A percentile compares a stretch with the other conserved stretches of the same genome.
Evolutionary conservation across 768 basidiomycete genomes (phyloP).

Genomic region (Mrakia gelida): DNA sequence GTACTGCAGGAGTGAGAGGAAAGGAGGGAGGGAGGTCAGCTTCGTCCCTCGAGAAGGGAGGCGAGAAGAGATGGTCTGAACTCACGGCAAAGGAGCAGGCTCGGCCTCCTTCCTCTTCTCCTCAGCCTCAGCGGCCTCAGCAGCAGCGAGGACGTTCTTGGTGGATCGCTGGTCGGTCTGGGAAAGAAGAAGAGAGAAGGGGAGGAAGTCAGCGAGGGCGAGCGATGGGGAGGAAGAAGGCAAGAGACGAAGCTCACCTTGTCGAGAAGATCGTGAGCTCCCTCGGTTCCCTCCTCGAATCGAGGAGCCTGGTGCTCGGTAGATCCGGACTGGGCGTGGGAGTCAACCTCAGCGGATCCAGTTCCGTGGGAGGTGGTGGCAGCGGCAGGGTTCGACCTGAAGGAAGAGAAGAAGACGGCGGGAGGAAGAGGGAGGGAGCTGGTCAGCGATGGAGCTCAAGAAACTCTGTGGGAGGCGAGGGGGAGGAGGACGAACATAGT

Average conservation of each 20-base stretch:
- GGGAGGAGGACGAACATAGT: no score
- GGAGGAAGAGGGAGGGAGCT: neutral
- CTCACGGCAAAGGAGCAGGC: slow-evolving; percentile 22
- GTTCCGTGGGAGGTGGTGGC: slow-evolving; percentile 19
- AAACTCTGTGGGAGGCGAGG: no score
- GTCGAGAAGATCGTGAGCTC: slow-evolving; percentile 25
- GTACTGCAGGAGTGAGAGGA: slow-evolving; percentile 1
- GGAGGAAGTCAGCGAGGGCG: neutral
- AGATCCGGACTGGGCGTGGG: neutral
- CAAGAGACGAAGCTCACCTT: neutral
- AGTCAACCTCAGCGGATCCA: slow-evolving; percentile 5
- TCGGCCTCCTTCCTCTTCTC: slow-evolving; percentile 15
- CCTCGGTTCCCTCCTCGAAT: slow-evolving; percentile 26
- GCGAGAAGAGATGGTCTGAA: neutral
- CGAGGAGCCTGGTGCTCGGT: neutral
- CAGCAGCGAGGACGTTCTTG: slow-evolving; percentile 25
- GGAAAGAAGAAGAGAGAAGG: neutral
- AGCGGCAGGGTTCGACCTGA: slow-evolving; percentile 16
- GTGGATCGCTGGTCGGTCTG: slow-evolving; percentile 26
- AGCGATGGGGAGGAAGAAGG: neutral
- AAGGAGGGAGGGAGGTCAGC: no score
- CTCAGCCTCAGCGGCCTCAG: slow-evolving; percentile 15
- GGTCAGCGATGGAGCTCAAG: neutral
- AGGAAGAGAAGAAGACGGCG: neutral
- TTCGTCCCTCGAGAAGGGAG: neutral